Base-by-base conservation (phyloP, 495 filamentous ascomycete genomes). In the Corynascus novoguineensis region DNA sequence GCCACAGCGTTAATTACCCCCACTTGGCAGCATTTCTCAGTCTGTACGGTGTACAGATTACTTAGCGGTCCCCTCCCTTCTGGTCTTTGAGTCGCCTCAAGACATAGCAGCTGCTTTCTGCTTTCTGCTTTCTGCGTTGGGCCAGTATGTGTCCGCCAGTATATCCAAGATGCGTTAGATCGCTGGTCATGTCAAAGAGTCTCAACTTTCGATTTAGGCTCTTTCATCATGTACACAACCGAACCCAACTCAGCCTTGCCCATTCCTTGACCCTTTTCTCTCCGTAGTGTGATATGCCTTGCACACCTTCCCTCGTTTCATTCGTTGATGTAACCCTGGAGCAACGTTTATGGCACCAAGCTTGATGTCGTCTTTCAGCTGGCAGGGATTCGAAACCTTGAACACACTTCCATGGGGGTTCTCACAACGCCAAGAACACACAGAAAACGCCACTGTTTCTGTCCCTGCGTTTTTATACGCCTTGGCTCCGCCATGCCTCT, bases 351-450 rank as follows among this genome's bases (percentile, higher is more conserved):
- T 34, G 35, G 27, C 22, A 31, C 25, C 27, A 38, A 49, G 32
- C 31, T 34, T 52, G 44, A 45, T 38, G 42, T 11, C n/a, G n/a
- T 17, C 27, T 15, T 49, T 58, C 60, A 62, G 60, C 60, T 62
- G 51, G 14, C 59, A 61, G 53, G 59, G 59, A 21, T 53, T n/a
- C n/a, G n/a, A n/a, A n/a, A n/a, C n/a, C 34, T 22, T 5, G 49
- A 34, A 41, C 42, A 4, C 53, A 25, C 35, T 12, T 28, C n/a
- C 53, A 19, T 28, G 15, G 37, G 49, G 58, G 59, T 47, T 14
- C 52, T 38, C 34, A 46, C 49, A 27, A 48, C 34, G 40, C 52
- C 28, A 46, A 55, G 52, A 15, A 19, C 7, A 7, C 17, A 44
- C 45, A 48, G 28, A 21, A 37, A 40, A 29, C 2, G 15, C 41